Conservation (phyloP, 768 basidiomycete genomes). For the Serendipita sp. region DNA sequence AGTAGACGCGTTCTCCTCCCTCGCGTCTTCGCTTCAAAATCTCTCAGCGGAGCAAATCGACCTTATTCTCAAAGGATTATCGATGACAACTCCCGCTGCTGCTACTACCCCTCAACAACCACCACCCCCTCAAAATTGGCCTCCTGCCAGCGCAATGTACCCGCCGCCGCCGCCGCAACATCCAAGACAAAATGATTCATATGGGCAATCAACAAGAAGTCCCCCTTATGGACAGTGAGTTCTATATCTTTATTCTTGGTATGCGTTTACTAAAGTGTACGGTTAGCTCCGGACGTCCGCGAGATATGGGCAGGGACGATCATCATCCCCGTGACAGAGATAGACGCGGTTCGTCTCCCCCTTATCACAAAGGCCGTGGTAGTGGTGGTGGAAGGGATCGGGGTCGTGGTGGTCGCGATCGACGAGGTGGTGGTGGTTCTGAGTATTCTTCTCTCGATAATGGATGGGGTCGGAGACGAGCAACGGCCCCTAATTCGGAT, state of each 20-base stretch:
- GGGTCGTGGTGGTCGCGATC: slow-evolving; percentile 20
- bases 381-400: slow-evolving; percentile 17
- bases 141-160: slow-evolving; percentile 10
- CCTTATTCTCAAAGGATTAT: slow-evolving; percentile 42
- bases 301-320: not conserved
- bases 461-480: not conserved
- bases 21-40: slow-evolving; percentile 56
- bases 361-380: slow-evolving; percentile 11
- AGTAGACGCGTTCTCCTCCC: slow-evolving; percentile 29
- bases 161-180: slow-evolving; percentile 13
- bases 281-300: not conserved
- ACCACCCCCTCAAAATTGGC: slow-evolving; percentile 10
- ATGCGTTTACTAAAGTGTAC: not conserved
- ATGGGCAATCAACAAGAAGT: slow-evolving; percentile 10
- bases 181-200: slow-evolving; percentile 15
- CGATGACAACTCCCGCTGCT: slow-evolving; percentile 11
- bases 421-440: not conserved
- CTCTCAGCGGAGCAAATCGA: slow-evolving; percentile 67
- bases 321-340: not conserved
- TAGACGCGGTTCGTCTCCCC: slow-evolving; percentile 17
- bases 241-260: not conserved
- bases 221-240: not conserved
- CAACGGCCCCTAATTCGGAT: not conserved
- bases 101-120: slow-evolving; percentile 15
- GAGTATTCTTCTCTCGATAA: not conserved